These are phyloP conservation scores for Ambrosia hybrid DNA, from an alignment of 140 eudicot genomes.

Conservation along the genomic window DNA sequence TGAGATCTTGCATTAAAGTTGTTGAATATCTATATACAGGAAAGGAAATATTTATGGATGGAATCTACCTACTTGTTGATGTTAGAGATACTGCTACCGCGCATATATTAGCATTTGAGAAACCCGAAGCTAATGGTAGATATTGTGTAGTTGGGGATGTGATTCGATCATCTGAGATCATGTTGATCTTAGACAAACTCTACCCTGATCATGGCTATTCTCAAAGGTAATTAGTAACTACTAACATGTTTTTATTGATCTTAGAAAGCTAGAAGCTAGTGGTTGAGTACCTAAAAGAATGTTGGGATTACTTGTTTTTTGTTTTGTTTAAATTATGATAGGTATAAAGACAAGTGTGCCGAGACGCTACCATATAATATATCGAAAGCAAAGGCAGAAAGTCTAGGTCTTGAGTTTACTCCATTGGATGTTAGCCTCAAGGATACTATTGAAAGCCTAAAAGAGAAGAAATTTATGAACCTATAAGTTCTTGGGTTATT, in stretches of 20 bases:
- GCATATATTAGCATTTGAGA: conserved; percentile 55
- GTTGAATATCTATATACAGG: conserved; percentile 22
- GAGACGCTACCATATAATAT: conserved; percentile 29
- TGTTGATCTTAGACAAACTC: conserved; percentile 22
- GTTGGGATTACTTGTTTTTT: not conserved
- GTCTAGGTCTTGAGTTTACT: conserved; percentile 47
- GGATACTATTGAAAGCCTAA: conserved; percentile 53
- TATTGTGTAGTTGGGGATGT: conserved; percentile 40
- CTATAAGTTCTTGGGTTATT: not conserved
- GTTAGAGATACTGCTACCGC: conserved; percentile 63
- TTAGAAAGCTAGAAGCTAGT: not conserved
- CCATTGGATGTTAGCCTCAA: conserved; percentile 44
- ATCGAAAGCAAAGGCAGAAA: conserved; percentile 34
- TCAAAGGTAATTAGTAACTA: conserved; percentile 21
- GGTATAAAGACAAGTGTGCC: conserved; percentile 27
- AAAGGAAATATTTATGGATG: conserved; percentile 24
- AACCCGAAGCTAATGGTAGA: conserved; percentile 45
- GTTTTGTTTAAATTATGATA: not conserved
- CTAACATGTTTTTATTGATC: no score
- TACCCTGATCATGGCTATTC: conserved; percentile 43
- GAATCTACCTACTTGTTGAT: conserved; percentile 42
- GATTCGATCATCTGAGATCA: conserved; percentile 29
- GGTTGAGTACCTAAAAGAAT: not conserved
- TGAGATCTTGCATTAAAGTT: not conserved
- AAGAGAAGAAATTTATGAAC: conserved; percentile 35